Percentiles rank a stretch among this genome's conserved stretches.
phyloP scores from a whole-genome alignment of 805 yeast genomes.

The Tetrapisispora namnaoensis region DNA sequence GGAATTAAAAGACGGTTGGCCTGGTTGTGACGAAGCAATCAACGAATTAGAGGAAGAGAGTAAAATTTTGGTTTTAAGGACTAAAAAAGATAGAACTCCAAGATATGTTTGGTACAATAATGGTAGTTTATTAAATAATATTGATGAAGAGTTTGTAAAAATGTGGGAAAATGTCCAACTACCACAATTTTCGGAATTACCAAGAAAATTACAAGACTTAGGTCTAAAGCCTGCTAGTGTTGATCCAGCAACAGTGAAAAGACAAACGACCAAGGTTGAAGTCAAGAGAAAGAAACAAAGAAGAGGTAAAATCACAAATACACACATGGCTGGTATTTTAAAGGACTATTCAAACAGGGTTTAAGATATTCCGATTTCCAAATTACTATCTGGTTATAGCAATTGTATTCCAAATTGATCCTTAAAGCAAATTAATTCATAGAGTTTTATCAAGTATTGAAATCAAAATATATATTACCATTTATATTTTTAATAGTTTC shows the following conservation, averaged over 20 bases:
- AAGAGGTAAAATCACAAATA: constrained; percentile 87
- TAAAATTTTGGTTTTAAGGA: constrained; percentile 72
- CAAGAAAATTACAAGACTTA: constrained; percentile 63
- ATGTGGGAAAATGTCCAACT: constrained; percentile 74
- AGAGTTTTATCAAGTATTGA: background rate
- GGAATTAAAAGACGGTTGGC: constrained; percentile 77
- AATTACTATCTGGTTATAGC: constrained; percentile 1
- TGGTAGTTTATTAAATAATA: constrained; percentile 54
- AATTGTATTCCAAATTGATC: background rate
- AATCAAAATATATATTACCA: background rate
- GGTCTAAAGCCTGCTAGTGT: constrained; percentile 95
- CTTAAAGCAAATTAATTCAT: background rate
- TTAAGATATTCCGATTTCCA: constrained; percentile 4
- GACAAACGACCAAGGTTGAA: constrained; percentile 43
- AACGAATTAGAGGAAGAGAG: constrained; percentile 68
- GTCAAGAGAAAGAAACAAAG: constrained; percentile 87
- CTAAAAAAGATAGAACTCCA: constrained; percentile 91
- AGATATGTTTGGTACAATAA: constrained; percentile 82
- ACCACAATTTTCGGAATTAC: constrained; percentile 76
- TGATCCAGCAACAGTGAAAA: constrained; percentile 90
- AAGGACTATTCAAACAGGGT: constrained; percentile 57
- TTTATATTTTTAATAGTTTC: background rate
- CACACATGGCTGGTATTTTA: constrained; percentile 92
- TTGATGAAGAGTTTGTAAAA: constrained; percentile 72
- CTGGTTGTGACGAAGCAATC: constrained; percentile 72